These are phyloP conservation scores for Phyllosticta citrichinensis DNA, from an alignment of 2,329 filamentous ascomycete genomes.

Conservation along the genomic window DNA sequence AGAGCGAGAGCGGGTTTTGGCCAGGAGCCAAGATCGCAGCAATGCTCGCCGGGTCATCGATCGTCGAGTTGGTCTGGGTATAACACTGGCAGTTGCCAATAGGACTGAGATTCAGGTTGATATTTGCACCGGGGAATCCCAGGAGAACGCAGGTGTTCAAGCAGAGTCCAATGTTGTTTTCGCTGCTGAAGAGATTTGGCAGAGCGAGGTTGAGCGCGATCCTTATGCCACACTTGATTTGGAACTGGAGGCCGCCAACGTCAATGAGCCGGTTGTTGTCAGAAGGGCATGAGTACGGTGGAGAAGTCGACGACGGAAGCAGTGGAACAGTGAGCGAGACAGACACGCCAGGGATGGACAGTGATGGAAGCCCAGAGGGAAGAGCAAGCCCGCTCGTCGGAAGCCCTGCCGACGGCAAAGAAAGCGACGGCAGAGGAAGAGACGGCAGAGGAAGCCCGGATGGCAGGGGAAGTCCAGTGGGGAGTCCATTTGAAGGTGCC, in stretches of 20 bases:
- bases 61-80: neutral
- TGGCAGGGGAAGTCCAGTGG: too few relatives aligned
- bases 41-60: neutral
- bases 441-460: too few relatives aligned
- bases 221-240: slow-evolving; percentile 4
- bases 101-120: slow-evolving; percentile 1
- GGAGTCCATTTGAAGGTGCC: neutral
- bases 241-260: neutral
- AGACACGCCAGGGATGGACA: neutral
- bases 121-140: neutral
- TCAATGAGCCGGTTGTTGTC: neutral
- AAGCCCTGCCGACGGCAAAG: neutral
- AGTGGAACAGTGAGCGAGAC: neutral
- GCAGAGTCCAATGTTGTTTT: slow-evolving; percentile 4
- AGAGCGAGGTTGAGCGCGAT: slow-evolving; percentile 6
- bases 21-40: slow-evolving; percentile 1
- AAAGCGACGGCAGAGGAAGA: neutral
- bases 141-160: slow-evolving; percentile 4
- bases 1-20: neutral
- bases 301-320: neutral
- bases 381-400: neutral
- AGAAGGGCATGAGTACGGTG: neutral
- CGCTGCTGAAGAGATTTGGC: slow-evolving; percentile 2
- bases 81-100: slow-evolving; percentile 4
- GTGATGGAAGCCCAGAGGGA: neutral